Conservation (phyloP, 352 stramenopile genomes). For the Phytopythium mirpurense region DNA sequence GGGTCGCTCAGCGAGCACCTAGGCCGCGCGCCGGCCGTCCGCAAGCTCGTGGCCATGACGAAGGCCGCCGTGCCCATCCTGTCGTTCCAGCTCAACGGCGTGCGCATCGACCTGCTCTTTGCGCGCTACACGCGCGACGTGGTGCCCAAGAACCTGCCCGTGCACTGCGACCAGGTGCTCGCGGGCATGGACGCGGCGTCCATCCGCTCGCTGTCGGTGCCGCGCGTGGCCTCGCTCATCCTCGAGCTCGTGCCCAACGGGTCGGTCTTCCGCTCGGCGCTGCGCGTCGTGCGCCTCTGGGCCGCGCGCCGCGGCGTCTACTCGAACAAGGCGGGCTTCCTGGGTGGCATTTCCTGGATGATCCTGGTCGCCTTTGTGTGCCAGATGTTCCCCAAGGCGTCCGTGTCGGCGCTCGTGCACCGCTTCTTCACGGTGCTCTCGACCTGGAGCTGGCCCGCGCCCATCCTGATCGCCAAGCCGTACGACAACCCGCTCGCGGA, state of each 20-base stretch:
- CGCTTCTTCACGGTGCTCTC: constrained; percentile 77
- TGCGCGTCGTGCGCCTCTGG: constrained; percentile 76
- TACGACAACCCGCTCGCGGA: constrained; percentile 24
- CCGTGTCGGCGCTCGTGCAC: constrained; percentile 63
- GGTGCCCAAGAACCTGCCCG: constrained; percentile 71
- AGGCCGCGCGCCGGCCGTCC: constrained; percentile 24
- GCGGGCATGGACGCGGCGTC: constrained; percentile 68
- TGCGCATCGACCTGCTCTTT: constrained; percentile 77
- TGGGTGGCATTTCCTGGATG: constrained; percentile 83
- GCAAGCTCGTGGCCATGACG: constrained; percentile 64
- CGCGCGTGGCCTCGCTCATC: constrained; percentile 70
- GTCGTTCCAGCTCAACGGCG: constrained; percentile 59
- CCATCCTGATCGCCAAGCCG: constrained; percentile 70
- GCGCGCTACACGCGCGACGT: constrained; percentile 55
- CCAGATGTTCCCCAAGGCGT: constrained; percentile 82
- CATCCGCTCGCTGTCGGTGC: constrained; percentile 74
- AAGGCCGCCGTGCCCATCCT: constrained; percentile 72
- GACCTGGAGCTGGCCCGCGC: constrained; percentile 79
- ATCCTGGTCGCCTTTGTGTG: constrained; percentile 82
- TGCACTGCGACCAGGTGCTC: constrained; percentile 73
- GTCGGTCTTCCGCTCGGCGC: constrained; percentile 54
- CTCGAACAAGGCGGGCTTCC: constrained; percentile 80
- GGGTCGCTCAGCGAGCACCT: constrained; percentile 53
- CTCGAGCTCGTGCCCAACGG: constrained; percentile 79
- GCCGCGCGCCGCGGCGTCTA: constrained; percentile 71